Conservation (phyloP, 306 rosid genomes). For the Begonia peltatifolia region DNA sequence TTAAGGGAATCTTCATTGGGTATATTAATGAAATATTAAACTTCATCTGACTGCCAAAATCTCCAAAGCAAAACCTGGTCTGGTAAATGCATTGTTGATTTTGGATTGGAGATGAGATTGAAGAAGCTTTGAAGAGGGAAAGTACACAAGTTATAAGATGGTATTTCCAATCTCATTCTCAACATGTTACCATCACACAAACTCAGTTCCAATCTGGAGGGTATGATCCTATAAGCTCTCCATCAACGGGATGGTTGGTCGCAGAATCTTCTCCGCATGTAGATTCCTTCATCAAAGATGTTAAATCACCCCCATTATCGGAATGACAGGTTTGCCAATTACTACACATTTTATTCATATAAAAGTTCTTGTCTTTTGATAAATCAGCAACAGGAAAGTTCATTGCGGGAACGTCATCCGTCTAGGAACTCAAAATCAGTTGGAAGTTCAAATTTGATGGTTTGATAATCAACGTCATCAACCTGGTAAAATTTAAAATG, state of each 20-base stretch:
- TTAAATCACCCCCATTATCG: conserved; percentile 21
- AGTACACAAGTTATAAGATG: too few species aligned
- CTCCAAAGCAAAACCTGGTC: too few species aligned
- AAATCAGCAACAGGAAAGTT: conserved; percentile 19
- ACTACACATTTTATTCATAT: conserved; percentile 13
- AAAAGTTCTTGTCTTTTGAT: conserved; percentile 19
- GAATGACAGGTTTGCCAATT: conserved; percentile 24
- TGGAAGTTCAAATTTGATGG: conserved; percentile 21
- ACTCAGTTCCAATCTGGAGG: conserved; percentile 5
- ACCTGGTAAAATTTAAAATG: conserved; percentile 22
- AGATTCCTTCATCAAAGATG: conserved; percentile 18
- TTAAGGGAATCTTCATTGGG: too few species aligned
- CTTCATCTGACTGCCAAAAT: too few species aligned
- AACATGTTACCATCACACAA: too few species aligned
- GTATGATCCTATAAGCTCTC: conserved; percentile 28
- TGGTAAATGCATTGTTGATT: too few species aligned
- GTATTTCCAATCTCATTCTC: too few species aligned
- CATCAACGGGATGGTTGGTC: conserved; percentile 21
- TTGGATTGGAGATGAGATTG: too few species aligned
- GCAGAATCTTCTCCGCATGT: conserved; percentile 19
- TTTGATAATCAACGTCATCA: conserved; percentile 23
- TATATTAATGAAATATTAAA: too few species aligned
- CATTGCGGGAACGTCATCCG: conserved; percentile 16
- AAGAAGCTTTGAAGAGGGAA: too few species aligned
- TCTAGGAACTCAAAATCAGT: conserved; percentile 23